These are phyloP conservation scores for Zygosaccharomyces siamensis DNA, from an alignment of 805 yeast genomes.

Conservation along the genomic window DNA sequence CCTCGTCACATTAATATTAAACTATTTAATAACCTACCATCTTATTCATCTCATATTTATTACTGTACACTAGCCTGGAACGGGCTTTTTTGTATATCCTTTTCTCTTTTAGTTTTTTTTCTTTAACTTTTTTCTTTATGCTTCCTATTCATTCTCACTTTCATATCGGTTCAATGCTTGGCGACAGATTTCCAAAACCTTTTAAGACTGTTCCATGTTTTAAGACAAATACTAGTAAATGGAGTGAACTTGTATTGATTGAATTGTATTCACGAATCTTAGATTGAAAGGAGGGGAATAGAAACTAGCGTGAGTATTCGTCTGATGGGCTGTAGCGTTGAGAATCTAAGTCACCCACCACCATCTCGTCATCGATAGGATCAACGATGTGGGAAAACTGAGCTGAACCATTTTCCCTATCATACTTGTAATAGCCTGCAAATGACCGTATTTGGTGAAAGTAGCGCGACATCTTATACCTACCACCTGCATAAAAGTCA, in stretches of 20 bases:
- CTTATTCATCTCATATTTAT: slow-evolving; percentile 3
- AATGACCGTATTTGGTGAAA: slow-evolving; percentile 29
- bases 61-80: not conserved
- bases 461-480: slow-evolving; percentile 29
- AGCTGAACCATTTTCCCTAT: slow-evolving; percentile 13
- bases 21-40: slow-evolving; percentile 4
- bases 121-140: not conserved
- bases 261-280: not conserved
- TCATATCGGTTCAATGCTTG: not conserved
- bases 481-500: slow-evolving; percentile 66
- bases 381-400: slow-evolving; percentile 8
- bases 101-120: not conserved
- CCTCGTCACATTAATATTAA: not conserved
- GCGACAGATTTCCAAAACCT: not conserved
- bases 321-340: slow-evolving; percentile 6
- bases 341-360: slow-evolving; percentile 8
- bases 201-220: not conserved
- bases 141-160: not conserved
- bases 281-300: not conserved
- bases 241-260: not conserved
- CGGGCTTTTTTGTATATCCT: not conserved
- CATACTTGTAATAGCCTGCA: slow-evolving; percentile 29
- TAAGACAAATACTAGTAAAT: no score
- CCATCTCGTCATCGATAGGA: slow-evolving; percentile 7
- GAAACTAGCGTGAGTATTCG: slow-evolving; percentile 3